A percentile compares a stretch with the other conserved stretches of the same genome.
phyloP scores from a whole-genome alignment of 2,329 filamentous ascomycete species.

The Hypoxylon sp. region DNA sequence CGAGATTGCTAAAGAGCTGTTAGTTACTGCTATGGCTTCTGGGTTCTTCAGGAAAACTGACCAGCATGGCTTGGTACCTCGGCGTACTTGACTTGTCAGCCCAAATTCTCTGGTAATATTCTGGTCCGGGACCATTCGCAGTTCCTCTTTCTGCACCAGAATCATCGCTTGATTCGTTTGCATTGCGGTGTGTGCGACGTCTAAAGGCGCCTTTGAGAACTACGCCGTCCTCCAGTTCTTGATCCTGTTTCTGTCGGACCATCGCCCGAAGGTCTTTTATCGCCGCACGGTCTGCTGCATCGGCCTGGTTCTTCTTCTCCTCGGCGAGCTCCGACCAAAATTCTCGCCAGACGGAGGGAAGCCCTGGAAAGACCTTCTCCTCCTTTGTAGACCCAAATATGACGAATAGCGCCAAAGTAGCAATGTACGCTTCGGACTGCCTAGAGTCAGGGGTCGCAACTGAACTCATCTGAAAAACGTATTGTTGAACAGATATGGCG shows the following conservation, averaged over 20 bases:
- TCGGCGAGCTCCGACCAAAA: slow-evolving; percentile 84
- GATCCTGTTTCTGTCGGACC: slow-evolving; percentile 75
- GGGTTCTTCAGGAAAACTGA: slow-evolving; percentile 50
- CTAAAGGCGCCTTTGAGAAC: slow-evolving; percentile 82
- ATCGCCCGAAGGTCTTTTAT: slow-evolving; percentile 77
- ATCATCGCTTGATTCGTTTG: slow-evolving; percentile 64
- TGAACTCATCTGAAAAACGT: slow-evolving; percentile 78
- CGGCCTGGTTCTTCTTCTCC: slow-evolving; percentile 75
- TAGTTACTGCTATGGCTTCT: slow-evolving; percentile 14
- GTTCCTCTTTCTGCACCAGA: slow-evolving; percentile 60
- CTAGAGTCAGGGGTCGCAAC: slow-evolving; percentile 79
- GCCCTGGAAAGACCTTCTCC: slow-evolving; percentile 82
- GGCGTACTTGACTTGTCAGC: slow-evolving; percentile 66
- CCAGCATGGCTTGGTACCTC: slow-evolving; percentile 83
- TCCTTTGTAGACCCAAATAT: slow-evolving; percentile 83
- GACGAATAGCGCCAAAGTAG: slow-evolving; percentile 84
- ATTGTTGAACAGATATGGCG: slow-evolving; percentile 62
- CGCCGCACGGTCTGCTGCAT: slow-evolving; percentile 75
- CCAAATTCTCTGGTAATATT: slow-evolving; percentile 71
- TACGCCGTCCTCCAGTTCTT: slow-evolving; percentile 79
- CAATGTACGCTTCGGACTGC: slow-evolving; percentile 89
- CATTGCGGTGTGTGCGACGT: slow-evolving; percentile 64
- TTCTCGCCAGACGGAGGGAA: slow-evolving; percentile 86
- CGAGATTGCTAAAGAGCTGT: slow-evolving; percentile 64
- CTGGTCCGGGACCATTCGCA: slow-evolving; percentile 56